Percentiles rank a stretch among this genome's conserved stretches.
These are phyloP conservation scores for Solanum chaucha DNA, from an alignment of 257 asterid species.

Conservation along the genomic window DNA sequence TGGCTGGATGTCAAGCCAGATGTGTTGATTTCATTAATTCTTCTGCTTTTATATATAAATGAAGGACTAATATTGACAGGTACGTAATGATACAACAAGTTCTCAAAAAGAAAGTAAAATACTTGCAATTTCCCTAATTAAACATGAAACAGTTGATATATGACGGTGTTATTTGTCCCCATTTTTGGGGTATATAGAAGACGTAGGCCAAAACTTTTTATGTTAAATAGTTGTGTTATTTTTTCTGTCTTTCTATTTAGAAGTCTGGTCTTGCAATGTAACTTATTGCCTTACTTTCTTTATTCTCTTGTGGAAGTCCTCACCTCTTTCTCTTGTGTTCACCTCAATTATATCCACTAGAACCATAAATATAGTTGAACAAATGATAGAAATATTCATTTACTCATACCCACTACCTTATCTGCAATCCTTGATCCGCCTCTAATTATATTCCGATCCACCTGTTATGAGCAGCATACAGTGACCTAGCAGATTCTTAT, in stretches of 20 bases:
- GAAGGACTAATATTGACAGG: neutral
- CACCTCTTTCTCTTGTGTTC: neutral
- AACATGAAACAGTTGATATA: neutral
- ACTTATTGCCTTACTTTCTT: neutral
- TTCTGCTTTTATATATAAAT: neutral
- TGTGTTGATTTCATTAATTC: neutral
- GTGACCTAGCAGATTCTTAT: constrained; percentile 68
- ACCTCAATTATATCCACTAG: neutral
- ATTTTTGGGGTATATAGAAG: neutral
- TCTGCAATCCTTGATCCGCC: neutral
- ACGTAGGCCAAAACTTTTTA: neutral
- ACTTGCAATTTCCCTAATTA: neutral
- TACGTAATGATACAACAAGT: neutral
- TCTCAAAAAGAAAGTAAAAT: neutral
- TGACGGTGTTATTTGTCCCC: neutral
- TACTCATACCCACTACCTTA: neutral
- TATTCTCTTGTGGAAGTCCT: neutral
- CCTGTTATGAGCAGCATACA: constrained; percentile 42
- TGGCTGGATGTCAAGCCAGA: neutral
- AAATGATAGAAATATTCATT: neutral
- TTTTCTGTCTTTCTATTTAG: neutral
- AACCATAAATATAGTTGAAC: neutral
- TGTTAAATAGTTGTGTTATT: neutral
- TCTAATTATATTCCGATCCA: neutral
- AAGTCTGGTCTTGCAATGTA: neutral